A percentile compares a stretch with the other conserved stretches of the same genome.
These are phyloP conservation scores for Suillus spraguei DNA, from an alignment of 768 basidiomycete genomes.

Conservation along the genomic window DNA sequence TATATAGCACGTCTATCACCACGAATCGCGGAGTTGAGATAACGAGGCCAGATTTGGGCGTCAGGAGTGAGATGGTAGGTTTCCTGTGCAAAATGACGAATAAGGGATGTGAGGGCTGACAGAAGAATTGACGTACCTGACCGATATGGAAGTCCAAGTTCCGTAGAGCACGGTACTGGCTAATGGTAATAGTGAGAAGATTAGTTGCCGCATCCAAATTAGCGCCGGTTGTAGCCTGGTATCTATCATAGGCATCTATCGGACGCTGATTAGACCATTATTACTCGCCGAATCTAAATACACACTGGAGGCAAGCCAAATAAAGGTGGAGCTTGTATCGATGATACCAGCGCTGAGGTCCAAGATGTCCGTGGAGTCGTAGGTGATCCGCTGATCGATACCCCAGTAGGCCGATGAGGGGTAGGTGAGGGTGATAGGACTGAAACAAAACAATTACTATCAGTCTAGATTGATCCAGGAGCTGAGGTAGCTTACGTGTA, in stretches of 20 bases:
- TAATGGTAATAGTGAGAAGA: constrained; percentile 15
- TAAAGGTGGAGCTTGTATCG: constrained; percentile 60
- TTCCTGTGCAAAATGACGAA: constrained; percentile 15
- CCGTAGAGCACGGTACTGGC: constrained; percentile 11
- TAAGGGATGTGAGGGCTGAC: neutral
- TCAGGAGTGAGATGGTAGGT: constrained; percentile 46
- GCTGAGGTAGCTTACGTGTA: constrained; percentile 39
- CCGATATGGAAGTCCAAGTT: constrained; percentile 15
- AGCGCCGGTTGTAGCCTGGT: constrained; percentile 18
- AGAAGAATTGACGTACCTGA: neutral
- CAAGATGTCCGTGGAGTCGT: constrained; percentile 51
- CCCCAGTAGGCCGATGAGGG: constrained; percentile 60
- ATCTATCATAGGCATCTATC: constrained; percentile 29
- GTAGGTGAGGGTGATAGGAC: constrained; percentile 31
- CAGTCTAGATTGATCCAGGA: constrained; percentile 1
- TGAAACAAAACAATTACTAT: neutral
- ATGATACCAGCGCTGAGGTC: constrained; percentile 54
- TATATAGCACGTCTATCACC: constrained; percentile 41
- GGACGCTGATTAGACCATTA: constrained; percentile 3
- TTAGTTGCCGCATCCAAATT: constrained; percentile 19
- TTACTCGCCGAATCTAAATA: neutral
- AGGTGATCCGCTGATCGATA: too few relatives aligned
- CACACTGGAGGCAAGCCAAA: constrained; percentile 46
- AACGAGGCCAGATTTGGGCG: constrained; percentile 43
- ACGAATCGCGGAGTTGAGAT: constrained; percentile 47